Conservation (phyloP, 495 filamentous ascomycete genomes). For the Astrocystis sublimbata region DNA sequence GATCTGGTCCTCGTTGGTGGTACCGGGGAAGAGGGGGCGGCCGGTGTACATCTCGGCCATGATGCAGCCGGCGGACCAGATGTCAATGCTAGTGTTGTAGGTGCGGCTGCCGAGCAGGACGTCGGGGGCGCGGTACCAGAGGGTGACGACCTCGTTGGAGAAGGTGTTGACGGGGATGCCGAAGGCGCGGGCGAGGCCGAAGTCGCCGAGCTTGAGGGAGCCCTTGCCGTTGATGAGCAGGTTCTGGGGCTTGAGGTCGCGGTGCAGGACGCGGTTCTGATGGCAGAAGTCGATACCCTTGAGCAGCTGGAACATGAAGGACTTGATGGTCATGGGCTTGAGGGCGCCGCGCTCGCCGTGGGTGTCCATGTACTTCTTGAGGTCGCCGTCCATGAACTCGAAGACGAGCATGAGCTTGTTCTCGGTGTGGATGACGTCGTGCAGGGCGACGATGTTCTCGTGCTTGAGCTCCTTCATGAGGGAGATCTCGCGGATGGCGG, state of each 20-base stretch:
- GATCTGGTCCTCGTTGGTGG: constrained; percentile 94
- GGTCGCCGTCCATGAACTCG: constrained; percentile 95
- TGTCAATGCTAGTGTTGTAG: constrained; percentile 97
- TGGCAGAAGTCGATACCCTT: constrained; percentile 96
- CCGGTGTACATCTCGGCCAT: constrained; percentile 99
- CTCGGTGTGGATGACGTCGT: constrained; percentile 99
- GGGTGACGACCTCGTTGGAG: constrained; percentile 94
- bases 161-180: constrained; percentile 98
- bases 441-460: constrained; percentile 93
- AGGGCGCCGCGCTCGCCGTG: constrained; percentile 80
- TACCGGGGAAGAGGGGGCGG: constrained; percentile 88
- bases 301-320: constrained; percentile 95
- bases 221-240: constrained; percentile 92
- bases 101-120: constrained; percentile 87
- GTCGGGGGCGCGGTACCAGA: constrained; percentile 95
- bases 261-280: constrained; percentile 90
- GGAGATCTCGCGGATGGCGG: constrained; percentile 96
- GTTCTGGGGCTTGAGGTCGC: constrained; percentile 96
- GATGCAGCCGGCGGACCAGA: constrained; percentile 96
- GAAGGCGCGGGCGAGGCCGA: constrained; percentile 88
- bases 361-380: constrained; percentile 99
- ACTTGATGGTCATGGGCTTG: constrained; percentile 85
- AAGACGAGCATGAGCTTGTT: constrained; percentile 99
- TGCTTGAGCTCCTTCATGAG: constrained; percentile 99
- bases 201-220: constrained; percentile 90